Percentiles rank a stretch among this genome's conserved stretches.
Evolutionary conservation across 257 asterid genomes (phyloP).

Genomic region (Misopates orontium): DNA sequence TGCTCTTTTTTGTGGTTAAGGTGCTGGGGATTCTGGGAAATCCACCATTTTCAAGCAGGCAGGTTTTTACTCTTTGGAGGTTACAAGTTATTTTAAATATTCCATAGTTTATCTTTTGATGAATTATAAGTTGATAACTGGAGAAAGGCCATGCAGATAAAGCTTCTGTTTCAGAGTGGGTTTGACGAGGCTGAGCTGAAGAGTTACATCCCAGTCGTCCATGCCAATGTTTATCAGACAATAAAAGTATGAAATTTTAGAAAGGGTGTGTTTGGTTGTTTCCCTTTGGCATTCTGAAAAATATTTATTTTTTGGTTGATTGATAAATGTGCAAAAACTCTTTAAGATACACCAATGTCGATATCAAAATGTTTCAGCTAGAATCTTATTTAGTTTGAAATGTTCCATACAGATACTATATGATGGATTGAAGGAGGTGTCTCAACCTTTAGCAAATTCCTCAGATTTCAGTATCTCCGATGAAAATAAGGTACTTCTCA

Average conservation of each 20-base stretch:
- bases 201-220: conserved; percentile 89
- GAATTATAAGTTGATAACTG: conserved; percentile 22
- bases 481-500: conserved; percentile 64
- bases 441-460: conserved; percentile 66
- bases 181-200: conserved; percentile 92
- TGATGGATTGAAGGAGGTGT: conserved; percentile 90
- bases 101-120: conserved; percentile 9
- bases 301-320: conserved; percentile 32
- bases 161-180: conserved; percentile 93
- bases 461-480: conserved; percentile 61
- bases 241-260: conserved; percentile 90
- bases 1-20: conserved; percentile 35
- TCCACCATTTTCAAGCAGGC: conserved; percentile 99
- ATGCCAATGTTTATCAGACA: conserved; percentile 99
- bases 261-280: conserved; percentile 85
- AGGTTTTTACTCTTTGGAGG: conserved; percentile 29
- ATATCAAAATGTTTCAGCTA: conserved; percentile 19
- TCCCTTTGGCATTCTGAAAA: conserved; percentile 40
- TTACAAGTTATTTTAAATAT: conserved; percentile 10
- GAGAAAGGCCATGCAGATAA: conserved; percentile 66
- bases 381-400: conserved; percentile 22
- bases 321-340: conserved; percentile 33
- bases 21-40: conserved; percentile 99
- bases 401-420: conserved; percentile 60
- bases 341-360: conserved; percentile 19